Evolutionary conservation across 371 early-diverging fungal species (phyloP).

Genomic region (Dentiscutata heterogama): DNA sequence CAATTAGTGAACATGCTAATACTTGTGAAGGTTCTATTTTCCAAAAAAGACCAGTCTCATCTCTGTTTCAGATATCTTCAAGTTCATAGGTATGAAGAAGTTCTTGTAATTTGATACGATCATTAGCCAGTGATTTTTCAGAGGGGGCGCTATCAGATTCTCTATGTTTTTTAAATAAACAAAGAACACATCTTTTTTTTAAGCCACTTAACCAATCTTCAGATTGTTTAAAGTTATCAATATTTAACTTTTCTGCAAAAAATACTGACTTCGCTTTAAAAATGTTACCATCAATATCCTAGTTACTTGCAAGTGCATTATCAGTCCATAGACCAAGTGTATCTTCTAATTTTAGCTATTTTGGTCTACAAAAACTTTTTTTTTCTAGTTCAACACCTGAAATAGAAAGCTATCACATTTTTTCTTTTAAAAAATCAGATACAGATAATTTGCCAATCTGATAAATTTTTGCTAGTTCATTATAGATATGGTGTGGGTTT

Average conservation of each 20-base stretch:
- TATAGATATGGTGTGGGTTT: background rate
- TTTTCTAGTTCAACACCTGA: background rate
- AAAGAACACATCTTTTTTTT: background rate
- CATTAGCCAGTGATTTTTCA: background rate
- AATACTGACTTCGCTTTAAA: constrained; percentile 12
- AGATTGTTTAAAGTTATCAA: constrained; percentile 27
- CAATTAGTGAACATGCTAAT: background rate
- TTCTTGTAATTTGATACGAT: background rate
- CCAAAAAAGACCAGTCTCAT: constrained; percentile 25
- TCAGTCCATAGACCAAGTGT: constrained; percentile 15
- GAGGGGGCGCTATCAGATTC: constrained; percentile 2
- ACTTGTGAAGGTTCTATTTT: constrained; percentile 1
- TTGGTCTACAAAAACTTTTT: too few relatives aligned
- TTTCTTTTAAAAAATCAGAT: constrained; percentile 6
- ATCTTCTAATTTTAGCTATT: background rate
- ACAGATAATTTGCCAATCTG: background rate
- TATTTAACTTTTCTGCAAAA: background rate
- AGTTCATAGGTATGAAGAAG: constrained; percentile 16
- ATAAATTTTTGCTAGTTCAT: background rate
- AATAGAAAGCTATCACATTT: constrained; percentile 20
- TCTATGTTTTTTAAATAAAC: constrained; percentile 3
- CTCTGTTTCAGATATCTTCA: constrained; percentile 39
- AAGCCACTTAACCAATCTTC: constrained; percentile 21
- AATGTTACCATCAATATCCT: constrained; percentile 17
- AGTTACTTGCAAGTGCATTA: background rate